Percentiles rank a stretch among this genome's conserved stretches.
phyloP scores from a whole-genome alignment of 352 stramenopile genomes.

The Globisporangium mamillatum region DNA sequence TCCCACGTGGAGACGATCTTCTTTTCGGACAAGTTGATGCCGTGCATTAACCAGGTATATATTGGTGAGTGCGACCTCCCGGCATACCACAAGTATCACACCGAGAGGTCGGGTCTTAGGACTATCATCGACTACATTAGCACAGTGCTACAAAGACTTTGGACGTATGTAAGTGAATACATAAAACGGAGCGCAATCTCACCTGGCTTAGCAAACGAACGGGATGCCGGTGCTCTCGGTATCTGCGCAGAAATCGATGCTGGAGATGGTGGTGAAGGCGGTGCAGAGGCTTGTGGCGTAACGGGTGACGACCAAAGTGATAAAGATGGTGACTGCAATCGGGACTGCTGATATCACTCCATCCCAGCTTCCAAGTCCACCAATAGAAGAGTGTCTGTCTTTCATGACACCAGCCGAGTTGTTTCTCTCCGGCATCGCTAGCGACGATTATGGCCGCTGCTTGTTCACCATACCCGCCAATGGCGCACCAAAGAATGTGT shows the following conservation, averaged over 20 bases:
- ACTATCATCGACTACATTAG: no score
- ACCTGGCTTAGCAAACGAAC: constrained; percentile 3
- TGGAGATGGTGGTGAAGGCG: background rate
- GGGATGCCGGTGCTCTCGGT: background rate
- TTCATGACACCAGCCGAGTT: background rate
- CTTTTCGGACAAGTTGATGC: no score
- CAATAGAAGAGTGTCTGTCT: background rate
- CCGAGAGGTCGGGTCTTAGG: no score
- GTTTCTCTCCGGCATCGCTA: background rate
- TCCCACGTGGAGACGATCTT: no score
- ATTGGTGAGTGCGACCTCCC: no score
- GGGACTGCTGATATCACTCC: background rate
- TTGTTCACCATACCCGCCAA: no score
- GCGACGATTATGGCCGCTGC: background rate
- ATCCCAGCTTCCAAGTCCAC: background rate
- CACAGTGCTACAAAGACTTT: no score
- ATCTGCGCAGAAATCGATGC: background rate
- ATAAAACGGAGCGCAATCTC: background rate
- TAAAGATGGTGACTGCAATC: background rate
- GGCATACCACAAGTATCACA: no score
- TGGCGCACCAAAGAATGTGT: background rate
- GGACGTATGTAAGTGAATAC: background rate
- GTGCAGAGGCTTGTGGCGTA: background rate
- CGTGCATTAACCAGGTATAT: no score
- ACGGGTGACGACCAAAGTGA: background rate